Evolutionary conservation across 2,329 filamentous ascomycete genomes (phyloP).

Genomic region (Aspergillus caelatus): DNA sequence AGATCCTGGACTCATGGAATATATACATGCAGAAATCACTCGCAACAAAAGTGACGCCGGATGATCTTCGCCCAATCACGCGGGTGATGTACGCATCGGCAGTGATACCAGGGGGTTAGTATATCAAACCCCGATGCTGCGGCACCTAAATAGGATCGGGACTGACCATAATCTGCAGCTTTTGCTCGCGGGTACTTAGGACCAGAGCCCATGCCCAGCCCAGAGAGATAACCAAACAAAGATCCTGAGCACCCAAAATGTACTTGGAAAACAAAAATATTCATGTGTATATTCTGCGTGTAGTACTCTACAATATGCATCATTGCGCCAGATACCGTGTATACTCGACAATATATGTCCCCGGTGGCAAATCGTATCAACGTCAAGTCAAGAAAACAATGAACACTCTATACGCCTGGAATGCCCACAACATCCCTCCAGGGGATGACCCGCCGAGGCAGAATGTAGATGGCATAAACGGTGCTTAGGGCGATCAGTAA

Average conservation of each 20-base stretch:
- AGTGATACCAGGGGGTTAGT: conserved; percentile 58
- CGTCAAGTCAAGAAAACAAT: conserved; percentile 6
- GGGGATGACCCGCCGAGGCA: conserved; percentile 48
- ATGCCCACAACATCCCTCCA: conserved; percentile 52
- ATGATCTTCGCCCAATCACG: conserved; percentile 57
- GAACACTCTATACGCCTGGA: conserved; percentile 36
- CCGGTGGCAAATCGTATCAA: conserved; percentile 4
- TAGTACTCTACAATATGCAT: background rate
- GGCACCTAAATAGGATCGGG: background rate
- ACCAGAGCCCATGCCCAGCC: conserved; percentile 30
- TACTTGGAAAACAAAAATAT: background rate
- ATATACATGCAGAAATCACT: conserved; percentile 42
- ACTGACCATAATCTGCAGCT: conserved; percentile 25
- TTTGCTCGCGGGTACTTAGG: conserved; percentile 40
- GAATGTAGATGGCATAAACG: conserved; percentile 55
- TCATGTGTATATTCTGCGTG: conserved; percentile 3
- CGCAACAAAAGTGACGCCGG: conserved; percentile 34
- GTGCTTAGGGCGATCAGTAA: conserved; percentile 51
- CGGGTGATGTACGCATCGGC: conserved; percentile 61
- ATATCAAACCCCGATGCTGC: background rate
- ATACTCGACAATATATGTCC: background rate
- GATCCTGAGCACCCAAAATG: background rate
- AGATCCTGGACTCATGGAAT: conserved; percentile 43
- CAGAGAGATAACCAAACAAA: background rate
- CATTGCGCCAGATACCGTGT: background rate